Conservation (phyloP, 208 protist genomes). For the Novymonas esmeraldas region DNA sequence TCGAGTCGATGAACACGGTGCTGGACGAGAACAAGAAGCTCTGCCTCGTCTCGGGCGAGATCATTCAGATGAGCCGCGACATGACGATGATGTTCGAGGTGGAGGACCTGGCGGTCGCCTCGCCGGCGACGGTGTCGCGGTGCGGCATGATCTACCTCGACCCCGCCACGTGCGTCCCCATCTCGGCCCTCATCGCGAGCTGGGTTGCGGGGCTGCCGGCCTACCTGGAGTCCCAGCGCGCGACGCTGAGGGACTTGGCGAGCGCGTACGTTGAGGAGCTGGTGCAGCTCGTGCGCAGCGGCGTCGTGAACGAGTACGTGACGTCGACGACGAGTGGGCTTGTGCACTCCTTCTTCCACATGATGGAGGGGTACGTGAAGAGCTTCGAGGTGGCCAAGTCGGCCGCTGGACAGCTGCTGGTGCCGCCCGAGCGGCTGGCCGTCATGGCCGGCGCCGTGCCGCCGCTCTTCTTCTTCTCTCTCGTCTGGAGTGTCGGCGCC, state of each 20-base stretch:
- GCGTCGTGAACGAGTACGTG: constrained; percentile 90
- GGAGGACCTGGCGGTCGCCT: constrained; percentile 96
- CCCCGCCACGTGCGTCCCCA: constrained; percentile 88
- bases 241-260: constrained; percentile 59
- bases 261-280: constrained; percentile 80
- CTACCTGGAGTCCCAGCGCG: constrained; percentile 80
- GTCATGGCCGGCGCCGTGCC: constrained; percentile 57
- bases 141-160: constrained; percentile 99
- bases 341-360: constrained; percentile 90
- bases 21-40: constrained; percentile 97
- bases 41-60: constrained; percentile 95
- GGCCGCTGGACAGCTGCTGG: constrained; percentile 11
- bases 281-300: constrained; percentile 84
- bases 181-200: constrained; percentile 63
- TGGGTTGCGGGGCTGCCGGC: constrained; percentile 86
- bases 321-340: constrained; percentile 94
- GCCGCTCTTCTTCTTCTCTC: constrained; percentile 95
- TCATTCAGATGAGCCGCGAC: constrained; percentile 95
- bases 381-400: constrained; percentile 52
- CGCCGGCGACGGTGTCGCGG: constrained; percentile 97
- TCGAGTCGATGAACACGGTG: constrained; percentile 97
- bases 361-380: constrained; percentile 92
- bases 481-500: constrained; percentile 97
- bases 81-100: constrained; percentile 99
- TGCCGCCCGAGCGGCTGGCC: constrained; percentile 50